These are phyloP conservation scores for Ustilago crameri DNA, from an alignment of 1,284 basidiomycete genomes.

Conservation along the genomic window DNA sequence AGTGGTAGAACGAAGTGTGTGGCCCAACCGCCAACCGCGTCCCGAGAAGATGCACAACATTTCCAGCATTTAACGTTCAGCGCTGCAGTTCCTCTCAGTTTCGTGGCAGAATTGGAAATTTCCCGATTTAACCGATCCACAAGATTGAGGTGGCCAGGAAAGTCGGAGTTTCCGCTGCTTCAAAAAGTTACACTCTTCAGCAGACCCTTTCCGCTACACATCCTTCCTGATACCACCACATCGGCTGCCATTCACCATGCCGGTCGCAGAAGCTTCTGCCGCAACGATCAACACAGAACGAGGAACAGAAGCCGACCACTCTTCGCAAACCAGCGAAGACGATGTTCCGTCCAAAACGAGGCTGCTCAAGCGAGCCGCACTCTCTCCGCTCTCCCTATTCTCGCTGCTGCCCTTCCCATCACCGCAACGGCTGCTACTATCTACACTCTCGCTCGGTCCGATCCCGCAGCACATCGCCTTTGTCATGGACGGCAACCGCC, in stretches of 20 bases:
- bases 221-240: background rate
- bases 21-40: constrained; percentile 35
- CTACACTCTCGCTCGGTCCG: constrained; percentile 74
- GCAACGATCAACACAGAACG: too few relatives aligned
- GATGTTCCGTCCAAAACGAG: constrained; percentile 14
- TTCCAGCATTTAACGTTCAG: too few relatives aligned
- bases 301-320: background rate
- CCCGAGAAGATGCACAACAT: constrained; percentile 17
- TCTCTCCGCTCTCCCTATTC: constrained; percentile 43
- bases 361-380: constrained; percentile 32
- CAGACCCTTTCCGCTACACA: background rate
- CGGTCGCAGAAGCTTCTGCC: background rate
- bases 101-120: background rate
- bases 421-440: constrained; percentile 33
- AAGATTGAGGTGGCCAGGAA: background rate
- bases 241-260: background rate
- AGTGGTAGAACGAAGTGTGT: background rate
- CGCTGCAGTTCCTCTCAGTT: too few relatives aligned
- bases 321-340: background rate
- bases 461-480: constrained; percentile 92
- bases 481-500: constrained; percentile 97
- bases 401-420: constrained; percentile 34
- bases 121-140: constrained; percentile 5
- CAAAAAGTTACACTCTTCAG: background rate
- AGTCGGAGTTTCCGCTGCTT: background rate